Percentiles rank a stretch among this genome's conserved stretches.
phyloP scores from a whole-genome alignment of 2,329 filamentous ascomycete species.

The Cordyceps farinosa region DNA sequence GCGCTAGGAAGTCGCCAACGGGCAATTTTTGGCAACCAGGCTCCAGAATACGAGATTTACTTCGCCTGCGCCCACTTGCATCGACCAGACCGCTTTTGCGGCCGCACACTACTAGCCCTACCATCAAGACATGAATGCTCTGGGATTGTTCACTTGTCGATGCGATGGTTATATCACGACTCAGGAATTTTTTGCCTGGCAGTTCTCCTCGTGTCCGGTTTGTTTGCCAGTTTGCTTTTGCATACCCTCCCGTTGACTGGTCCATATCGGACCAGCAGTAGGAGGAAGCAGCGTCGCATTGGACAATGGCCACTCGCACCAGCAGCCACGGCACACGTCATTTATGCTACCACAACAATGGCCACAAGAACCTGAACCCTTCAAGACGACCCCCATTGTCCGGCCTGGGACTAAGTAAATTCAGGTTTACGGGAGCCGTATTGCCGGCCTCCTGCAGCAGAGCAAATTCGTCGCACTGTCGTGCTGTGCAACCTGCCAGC shows the following conservation, averaged over 20 bases:
- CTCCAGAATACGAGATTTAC: constrained; percentile 3
- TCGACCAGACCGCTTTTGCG: not conserved
- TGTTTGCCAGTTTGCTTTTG: constrained; percentile 1
- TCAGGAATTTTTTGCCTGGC: not conserved
- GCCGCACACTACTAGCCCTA: not conserved
- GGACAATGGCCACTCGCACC: not conserved
- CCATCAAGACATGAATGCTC: not conserved
- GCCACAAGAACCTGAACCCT: not conserved
- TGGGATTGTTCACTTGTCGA: not conserved
- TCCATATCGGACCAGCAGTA: too few relatives aligned
- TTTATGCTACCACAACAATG: not conserved
- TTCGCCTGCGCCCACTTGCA: not conserved
- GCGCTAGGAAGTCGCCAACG: not conserved
- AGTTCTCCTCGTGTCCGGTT: not conserved
- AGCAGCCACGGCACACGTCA: not conserved
- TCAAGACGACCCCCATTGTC: not conserved
- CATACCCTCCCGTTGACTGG: not conserved
- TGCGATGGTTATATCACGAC: not conserved
- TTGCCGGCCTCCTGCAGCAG: not conserved
- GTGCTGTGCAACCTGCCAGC: not conserved
- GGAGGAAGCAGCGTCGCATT: not conserved
- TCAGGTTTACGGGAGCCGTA: not conserved
- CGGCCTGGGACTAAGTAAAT: not conserved
- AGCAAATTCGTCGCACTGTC: not conserved
- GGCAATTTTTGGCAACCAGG: not conserved